Evolutionary conservation across 768 basidiomycete genomes (phyloP), one percentile per base, ranked within the genome.

Genomic region (Xerocomellus chrysenteron): DNA sequence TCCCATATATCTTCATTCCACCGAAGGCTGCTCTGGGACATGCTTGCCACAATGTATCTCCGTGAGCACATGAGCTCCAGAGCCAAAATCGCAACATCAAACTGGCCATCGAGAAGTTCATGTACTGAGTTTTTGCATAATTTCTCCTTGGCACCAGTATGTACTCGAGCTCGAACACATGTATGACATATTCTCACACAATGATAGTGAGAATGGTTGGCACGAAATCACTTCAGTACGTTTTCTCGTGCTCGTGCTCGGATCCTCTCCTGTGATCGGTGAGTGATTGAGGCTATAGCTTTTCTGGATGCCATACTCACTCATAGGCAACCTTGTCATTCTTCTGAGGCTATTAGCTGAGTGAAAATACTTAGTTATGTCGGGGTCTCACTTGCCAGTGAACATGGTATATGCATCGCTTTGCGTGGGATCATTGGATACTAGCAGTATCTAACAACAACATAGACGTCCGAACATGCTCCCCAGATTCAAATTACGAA

Each of bases 331-430:
- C 76, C 65, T 91, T 92, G 76, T 98, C 96, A 68, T 95, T 98
- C 79, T 95, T 97, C 47, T 6, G 32, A 13, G 40, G 16, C 21
- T 10, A 57, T 68, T 33, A 68, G 52, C 43, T 37, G 35, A 47
- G 21, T 36, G 26, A 37, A 32, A 7, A 53, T 36, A 14, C n/a
- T n/a, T n/a, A n/a, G 35, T 28, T 13, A 43, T 32, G 32, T n/a
- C 24, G 42, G 40, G 44, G 17, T 77, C 93, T 66, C 64, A 96
- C 95, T 96, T 97, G 82, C n/a, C n/a, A n/a, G n/a, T n/a, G n/a
- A 94, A 98, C 87, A 97, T 91, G 33, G 93, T 95, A 74, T 98
- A 98, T 12, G 97, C 97, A 64, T 98, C 96, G 54, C 94, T 94
- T 70, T 99, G 97, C 1, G 97, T 97, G 8, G 97, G 97, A 75